Conservation (phyloP, 176 grass and related monocot genomes). For the Microstegium vimineum region DNA sequence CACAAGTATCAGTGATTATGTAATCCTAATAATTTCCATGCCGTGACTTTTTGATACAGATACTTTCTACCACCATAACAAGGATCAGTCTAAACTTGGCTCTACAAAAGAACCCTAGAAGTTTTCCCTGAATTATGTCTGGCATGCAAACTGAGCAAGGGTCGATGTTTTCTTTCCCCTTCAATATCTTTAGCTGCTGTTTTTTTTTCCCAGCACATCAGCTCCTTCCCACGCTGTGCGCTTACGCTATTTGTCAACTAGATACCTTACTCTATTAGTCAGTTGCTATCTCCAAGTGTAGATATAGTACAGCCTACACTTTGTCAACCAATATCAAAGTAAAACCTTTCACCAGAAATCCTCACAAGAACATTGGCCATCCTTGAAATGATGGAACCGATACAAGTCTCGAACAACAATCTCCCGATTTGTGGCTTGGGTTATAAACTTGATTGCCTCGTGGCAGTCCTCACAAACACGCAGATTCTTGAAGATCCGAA, state of each 20-base stretch:
- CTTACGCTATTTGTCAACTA: not conserved
- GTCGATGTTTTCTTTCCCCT: not conserved
- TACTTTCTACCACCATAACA: not conserved
- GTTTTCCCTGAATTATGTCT: not conserved
- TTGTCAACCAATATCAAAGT: not conserved
- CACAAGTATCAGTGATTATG: not conserved
- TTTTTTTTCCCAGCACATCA: not conserved
- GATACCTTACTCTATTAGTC: not conserved
- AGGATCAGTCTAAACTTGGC: not conserved
- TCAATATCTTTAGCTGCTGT: not conserved
- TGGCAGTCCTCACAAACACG: constrained; percentile 54
- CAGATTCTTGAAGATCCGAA: constrained; percentile 61
- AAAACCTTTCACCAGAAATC: constrained; percentile 51
- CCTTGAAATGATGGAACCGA: constrained; percentile 56
- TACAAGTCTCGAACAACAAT: constrained; percentile 50
- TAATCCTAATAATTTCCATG: not conserved
- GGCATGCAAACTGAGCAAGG: not conserved
- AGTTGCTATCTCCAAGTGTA: not conserved
- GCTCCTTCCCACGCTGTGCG: not conserved
- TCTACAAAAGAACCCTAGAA: not conserved
- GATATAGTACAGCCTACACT: not conserved
- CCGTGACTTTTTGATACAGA: not conserved
- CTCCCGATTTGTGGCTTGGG: constrained; percentile 18
- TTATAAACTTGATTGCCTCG: constrained; percentile 47
- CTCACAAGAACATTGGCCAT: constrained; percentile 43